Conservation (phyloP, 2,329 filamentous ascomycete species). For the Scopulariopsis brevicaulis region DNA sequence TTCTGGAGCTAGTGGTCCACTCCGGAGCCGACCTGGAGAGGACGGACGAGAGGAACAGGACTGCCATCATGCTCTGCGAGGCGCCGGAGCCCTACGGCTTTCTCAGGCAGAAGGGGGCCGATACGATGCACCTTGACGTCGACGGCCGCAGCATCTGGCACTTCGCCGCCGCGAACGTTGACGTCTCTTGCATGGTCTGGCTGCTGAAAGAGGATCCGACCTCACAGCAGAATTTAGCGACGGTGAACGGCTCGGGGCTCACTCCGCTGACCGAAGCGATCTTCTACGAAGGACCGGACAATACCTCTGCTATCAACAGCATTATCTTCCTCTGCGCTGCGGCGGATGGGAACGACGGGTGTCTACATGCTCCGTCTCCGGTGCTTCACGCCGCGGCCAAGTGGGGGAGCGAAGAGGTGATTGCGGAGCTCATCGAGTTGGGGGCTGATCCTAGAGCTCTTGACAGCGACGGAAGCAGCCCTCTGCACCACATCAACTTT, state of each 20-base stretch:
- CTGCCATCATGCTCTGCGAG: conserved; percentile 3
- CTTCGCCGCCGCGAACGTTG: conserved; percentile 20
- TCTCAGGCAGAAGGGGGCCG: neutral
- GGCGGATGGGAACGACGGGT: neutral
- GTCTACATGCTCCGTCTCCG: neutral
- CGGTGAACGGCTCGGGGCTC: conserved; percentile 8
- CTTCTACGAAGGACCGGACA: neutral
- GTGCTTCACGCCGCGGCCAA: conserved; percentile 3
- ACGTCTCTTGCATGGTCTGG: conserved; percentile 15
- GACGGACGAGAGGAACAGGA: neutral
- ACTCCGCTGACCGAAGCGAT: conserved; percentile 21
- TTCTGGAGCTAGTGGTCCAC: neutral
- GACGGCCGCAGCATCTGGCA: conserved; percentile 25
- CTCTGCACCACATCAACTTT: conserved; percentile 6
- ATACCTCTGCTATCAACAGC: neutral
- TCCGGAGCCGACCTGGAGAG: neutral
- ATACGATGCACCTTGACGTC: neutral
- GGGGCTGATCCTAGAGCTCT: conserved; percentile 3
- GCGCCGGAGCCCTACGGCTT: neutral
- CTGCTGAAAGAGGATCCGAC: conserved; percentile 17
- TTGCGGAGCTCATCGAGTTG: neutral
- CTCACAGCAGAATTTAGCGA: conserved; percentile 15
- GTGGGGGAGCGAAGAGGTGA: conserved; percentile 5
- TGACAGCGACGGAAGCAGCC: neutral
- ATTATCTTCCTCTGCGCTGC: neutral